phyloP scores from a whole-genome alignment of 2,329 filamentous ascomycete genomes.

The Stenocarpella maydis region DNA sequence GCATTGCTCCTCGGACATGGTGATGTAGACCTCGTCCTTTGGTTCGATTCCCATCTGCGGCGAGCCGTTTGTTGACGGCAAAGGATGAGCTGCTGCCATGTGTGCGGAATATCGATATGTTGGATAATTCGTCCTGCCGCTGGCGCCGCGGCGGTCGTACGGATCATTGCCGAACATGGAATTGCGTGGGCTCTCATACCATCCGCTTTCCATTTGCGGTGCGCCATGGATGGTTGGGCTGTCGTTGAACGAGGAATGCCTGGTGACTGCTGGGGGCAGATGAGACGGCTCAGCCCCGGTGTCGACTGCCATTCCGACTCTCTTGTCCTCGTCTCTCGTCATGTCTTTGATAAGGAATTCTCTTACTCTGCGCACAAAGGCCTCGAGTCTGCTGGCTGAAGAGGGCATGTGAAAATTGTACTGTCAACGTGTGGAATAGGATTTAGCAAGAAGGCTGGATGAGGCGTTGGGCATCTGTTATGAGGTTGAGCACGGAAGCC shows the following conservation, averaged over 20 bases:
- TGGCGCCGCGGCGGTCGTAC: neutral
- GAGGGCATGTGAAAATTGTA: conserved; percentile 12
- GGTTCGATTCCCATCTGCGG: neutral
- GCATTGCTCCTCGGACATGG: conserved; percentile 8
- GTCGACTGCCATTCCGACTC: conserved; percentile 1
- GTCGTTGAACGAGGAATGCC: conserved; percentile 15
- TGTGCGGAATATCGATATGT: conserved; percentile 7
- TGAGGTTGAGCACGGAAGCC: conserved; percentile 6
- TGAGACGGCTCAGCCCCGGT: conserved; percentile 13
- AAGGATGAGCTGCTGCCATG: neutral
- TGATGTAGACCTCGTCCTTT: conserved; percentile 13
- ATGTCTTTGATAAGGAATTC: conserved; percentile 13
- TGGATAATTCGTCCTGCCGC: conserved; percentile 5
- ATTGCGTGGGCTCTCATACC: conserved; percentile 3
- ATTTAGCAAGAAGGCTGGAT: neutral
- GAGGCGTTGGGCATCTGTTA: conserved; percentile 21
- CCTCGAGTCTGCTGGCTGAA: conserved; percentile 13
- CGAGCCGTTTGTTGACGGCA: neutral
- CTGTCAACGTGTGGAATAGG: neutral
- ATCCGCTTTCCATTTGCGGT: conserved; percentile 10
- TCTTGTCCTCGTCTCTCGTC: conserved; percentile 21
- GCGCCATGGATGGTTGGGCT: conserved; percentile 10
- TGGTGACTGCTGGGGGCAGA: conserved; percentile 6
- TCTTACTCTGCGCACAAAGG: conserved; percentile 5
- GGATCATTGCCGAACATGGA: neutral